Conservation (phyloP, 2,329 filamentous ascomycete species). For the Penicillium sp. region DNA sequence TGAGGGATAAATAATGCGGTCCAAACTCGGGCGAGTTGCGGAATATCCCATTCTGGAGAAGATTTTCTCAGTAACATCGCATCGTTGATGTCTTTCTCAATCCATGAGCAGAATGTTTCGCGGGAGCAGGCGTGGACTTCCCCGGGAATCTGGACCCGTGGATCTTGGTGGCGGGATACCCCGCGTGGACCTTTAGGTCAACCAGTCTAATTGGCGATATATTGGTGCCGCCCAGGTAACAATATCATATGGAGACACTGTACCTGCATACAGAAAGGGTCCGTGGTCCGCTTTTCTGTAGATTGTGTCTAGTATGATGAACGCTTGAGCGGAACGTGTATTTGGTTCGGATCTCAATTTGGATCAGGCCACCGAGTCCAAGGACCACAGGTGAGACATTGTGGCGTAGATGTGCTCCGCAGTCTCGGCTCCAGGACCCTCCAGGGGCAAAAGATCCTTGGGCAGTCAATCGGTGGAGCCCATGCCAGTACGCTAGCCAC, state of each 20-base stretch:
- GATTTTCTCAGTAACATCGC: not conserved
- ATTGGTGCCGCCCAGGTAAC: not conserved
- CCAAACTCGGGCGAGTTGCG: not conserved
- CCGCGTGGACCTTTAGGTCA: not conserved
- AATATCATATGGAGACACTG: not conserved
- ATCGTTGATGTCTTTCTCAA: not conserved
- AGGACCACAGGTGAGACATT: slow-evolving; percentile 5
- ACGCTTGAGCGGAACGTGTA: not conserved
- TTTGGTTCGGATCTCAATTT: not conserved
- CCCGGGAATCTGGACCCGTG: not conserved
- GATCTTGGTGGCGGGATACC: not conserved
- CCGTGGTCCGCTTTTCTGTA: not conserved
- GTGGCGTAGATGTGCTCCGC: not conserved
- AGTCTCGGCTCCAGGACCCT: not conserved
- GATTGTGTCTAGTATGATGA: not conserved
- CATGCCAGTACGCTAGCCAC: not conserved
- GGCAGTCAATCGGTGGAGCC: not conserved
- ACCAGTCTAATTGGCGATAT: not conserved
- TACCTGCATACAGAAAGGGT: not conserved
- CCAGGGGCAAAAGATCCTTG: not conserved
- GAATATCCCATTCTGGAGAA: not conserved
- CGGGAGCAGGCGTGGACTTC: not conserved
- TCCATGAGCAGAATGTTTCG: not conserved
- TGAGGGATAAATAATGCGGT: not conserved
- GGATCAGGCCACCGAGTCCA: not conserved